These are phyloP conservation scores for Starmerella bacillaris DNA, from an alignment of 805 yeast species.

Conservation along the genomic window DNA sequence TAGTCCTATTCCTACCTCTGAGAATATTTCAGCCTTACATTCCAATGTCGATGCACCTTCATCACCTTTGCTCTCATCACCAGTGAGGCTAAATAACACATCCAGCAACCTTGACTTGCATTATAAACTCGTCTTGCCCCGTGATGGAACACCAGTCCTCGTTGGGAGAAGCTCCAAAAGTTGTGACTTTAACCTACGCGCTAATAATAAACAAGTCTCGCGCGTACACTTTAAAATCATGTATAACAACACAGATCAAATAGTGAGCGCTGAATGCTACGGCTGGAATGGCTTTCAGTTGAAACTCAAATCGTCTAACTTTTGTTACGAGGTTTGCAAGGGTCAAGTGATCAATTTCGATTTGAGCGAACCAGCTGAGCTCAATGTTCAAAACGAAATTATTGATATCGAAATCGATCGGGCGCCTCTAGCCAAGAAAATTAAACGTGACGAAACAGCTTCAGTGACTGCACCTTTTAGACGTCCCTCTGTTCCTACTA, in stretches of 20 bases:
- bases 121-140: slow-evolving; percentile 9
- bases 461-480: too few species aligned
- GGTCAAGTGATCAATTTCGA: slow-evolving; percentile 53
- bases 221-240: slow-evolving; percentile 44
- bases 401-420: slow-evolving; percentile 33
- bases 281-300: slow-evolving; percentile 59
- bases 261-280: slow-evolving; percentile 43
- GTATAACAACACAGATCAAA: slow-evolving; percentile 25
- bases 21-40: slow-evolving; percentile 11
- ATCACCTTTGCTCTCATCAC: slow-evolving; percentile 11
- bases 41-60: slow-evolving; percentile 10
- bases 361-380: slow-evolving; percentile 36
- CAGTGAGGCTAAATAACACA: not conserved
- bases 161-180: slow-evolving; percentile 55
- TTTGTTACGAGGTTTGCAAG: slow-evolving; percentile 35
- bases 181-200: slow-evolving; percentile 33
- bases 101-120: not conserved
- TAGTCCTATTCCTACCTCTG: slow-evolving; percentile 16
- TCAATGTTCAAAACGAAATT: slow-evolving; percentile 57
- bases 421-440: not conserved
- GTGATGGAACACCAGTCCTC: slow-evolving; percentile 21
- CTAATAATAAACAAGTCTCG: slow-evolving; percentile 40
- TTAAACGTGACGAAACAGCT: not conserved
- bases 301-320: slow-evolving; percentile 25
- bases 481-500: too few species aligned